A percentile compares a stretch with the other conserved stretches of the same genome.
These are phyloP conservation scores for Acacia pycnantha DNA, from an alignment of 331 rosid genomes.

Conservation along the genomic window DNA sequence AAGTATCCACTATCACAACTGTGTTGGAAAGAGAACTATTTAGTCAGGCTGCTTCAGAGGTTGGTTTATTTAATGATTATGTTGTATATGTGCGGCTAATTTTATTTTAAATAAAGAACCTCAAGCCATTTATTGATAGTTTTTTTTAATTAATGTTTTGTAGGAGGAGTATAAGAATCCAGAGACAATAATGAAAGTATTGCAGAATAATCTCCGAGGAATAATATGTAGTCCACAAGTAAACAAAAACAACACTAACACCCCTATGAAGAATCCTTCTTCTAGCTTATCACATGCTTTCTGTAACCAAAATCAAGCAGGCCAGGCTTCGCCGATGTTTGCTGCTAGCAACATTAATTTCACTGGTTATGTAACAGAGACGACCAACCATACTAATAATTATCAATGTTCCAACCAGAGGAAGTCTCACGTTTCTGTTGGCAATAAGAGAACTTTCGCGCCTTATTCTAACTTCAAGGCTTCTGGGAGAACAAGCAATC, in stretches of 20 bases:
- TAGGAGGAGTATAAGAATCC: slow-evolving; percentile 50
- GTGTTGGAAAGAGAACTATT: slow-evolving; percentile 30
- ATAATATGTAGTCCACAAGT: not conserved
- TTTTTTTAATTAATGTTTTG: slow-evolving; percentile 11
- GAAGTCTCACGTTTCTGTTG: not conserved
- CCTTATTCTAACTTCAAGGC: not conserved
- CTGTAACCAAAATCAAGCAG: not conserved
- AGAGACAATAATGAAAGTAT: slow-evolving; percentile 18
- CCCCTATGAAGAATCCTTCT: not conserved
- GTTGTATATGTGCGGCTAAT: not conserved
- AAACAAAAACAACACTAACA: not conserved
- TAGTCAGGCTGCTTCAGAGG: slow-evolving; percentile 44
- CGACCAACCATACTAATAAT: not conserved
- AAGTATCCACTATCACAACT: not conserved
- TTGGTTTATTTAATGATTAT: not conserved
- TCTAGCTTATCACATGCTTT: slow-evolving; percentile 1
- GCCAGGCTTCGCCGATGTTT: slow-evolving; percentile 5
- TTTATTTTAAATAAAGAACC: not conserved
- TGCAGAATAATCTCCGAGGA: not conserved
- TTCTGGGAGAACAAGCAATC: slow-evolving; percentile 18
- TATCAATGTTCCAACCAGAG: not conserved
- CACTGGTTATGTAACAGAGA: not conserved
- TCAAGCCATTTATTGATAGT: not conserved
- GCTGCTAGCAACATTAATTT: not conserved
- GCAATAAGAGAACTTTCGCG: not conserved